Evolutionary conservation across 176 grass and related monocot species (phyloP).

Genomic region (Eleusine coracana): DNA sequence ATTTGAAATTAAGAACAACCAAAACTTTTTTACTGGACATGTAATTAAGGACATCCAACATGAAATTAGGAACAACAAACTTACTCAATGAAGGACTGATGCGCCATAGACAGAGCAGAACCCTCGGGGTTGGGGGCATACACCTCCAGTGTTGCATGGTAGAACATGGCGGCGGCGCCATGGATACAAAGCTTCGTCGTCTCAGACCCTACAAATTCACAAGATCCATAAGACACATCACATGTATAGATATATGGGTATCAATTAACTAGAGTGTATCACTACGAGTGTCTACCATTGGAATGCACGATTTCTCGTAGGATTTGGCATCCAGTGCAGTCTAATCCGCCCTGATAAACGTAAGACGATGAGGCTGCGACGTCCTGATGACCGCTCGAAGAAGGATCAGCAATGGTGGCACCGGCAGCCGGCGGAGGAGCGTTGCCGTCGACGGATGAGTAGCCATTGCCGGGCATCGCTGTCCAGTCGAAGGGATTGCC

Average conservation of each 20-base stretch:
- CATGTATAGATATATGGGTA: not conserved
- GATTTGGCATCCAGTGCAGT: conserved; percentile 54
- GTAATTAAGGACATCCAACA: too few relatives aligned
- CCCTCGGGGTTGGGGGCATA: conserved; percentile 23
- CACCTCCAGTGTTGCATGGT: conserved; percentile 49
- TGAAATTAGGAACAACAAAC: not conserved
- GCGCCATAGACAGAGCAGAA: not conserved
- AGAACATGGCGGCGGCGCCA: conserved; percentile 49
- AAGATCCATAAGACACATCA: not conserved
- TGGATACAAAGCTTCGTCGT: conserved; percentile 47
- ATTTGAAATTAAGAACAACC: too few relatives aligned
- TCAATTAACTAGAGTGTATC: too few relatives aligned
- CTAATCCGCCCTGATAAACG: conserved; percentile 16
- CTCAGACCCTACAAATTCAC: conserved; percentile 23
- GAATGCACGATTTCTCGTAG: conserved; percentile 62
- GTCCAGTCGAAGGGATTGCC: not conserved
- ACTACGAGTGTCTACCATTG: conserved; percentile 34
- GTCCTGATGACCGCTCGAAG: not conserved
- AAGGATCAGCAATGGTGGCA: not conserved
- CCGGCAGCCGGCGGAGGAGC: not conserved
- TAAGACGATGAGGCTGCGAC: not conserved
- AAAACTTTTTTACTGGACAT: too few relatives aligned
- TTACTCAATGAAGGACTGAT: conserved; percentile 54
- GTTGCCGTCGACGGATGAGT: not conserved
- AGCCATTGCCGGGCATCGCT: not conserved